phyloP scores from a whole-genome alignment of 2,329 filamentous ascomycete species.

The Apiospora malaysiana region DNA sequence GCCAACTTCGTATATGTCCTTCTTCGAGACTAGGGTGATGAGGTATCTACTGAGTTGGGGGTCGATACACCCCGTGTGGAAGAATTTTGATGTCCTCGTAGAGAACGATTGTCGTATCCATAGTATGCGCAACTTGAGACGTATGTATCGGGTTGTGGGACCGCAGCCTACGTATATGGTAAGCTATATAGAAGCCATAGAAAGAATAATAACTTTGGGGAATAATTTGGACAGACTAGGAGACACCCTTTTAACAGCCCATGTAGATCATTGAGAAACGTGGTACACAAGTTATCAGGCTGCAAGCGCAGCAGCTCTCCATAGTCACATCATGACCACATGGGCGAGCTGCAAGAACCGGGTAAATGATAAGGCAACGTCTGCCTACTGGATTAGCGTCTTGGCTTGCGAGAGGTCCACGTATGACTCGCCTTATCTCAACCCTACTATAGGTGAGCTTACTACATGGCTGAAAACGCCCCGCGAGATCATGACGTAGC shows the following conservation, averaged over 20 bases:
- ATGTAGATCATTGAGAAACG: neutral
- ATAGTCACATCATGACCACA: neutral
- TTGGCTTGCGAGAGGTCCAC: neutral
- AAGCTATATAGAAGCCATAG: neutral
- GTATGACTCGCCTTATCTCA: neutral
- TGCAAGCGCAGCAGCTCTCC: neutral
- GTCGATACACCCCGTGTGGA: slow-evolving; percentile 21
- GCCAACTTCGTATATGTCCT: neutral
- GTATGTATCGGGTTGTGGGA: neutral
- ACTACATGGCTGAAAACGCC: neutral
- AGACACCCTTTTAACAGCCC: neutral
- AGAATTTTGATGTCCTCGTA: slow-evolving; percentile 21
- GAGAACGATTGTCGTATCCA: neutral
- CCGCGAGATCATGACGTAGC: neutral
- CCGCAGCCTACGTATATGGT: neutral
- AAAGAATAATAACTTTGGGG: neutral
- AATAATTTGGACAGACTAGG: neutral
- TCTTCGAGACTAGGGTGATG: neutral
- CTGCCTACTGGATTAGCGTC: neutral
- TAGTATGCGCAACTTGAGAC: neutral
- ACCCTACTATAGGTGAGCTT: neutral
- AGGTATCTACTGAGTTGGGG: neutral
- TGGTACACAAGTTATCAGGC: neutral
- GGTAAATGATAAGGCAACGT: neutral
- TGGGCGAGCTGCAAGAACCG: neutral